A percentile compares a stretch with the other conserved stretches of the same genome.
These are phyloP conservation scores for Mortierella sp. DNA, from an alignment of 371 early-diverging fungal species.

Conservation along the genomic window DNA sequence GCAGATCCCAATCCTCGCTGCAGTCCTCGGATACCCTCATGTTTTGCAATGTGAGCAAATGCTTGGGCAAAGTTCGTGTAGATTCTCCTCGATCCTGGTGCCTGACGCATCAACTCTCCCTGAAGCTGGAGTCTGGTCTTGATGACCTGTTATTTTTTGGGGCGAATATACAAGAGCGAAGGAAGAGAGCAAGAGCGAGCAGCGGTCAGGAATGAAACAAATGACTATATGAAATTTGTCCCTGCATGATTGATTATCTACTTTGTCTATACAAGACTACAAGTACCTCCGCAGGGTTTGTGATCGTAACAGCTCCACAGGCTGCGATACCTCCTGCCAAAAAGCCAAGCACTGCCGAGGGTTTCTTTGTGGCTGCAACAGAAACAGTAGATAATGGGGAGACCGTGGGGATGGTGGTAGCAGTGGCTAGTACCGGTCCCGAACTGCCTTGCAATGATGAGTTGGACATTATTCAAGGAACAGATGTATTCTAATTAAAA, in stretches of 20 bases:
- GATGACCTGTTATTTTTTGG: constrained; percentile 90
- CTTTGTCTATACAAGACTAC: neutral
- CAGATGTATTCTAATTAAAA: too few species aligned
- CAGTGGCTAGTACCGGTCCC: too few species aligned
- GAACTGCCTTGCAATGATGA: too few species aligned
- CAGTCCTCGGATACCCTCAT: constrained; percentile 89
- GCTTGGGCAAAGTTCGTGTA: constrained; percentile 87
- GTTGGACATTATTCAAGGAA: too few species aligned
- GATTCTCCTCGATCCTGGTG: constrained; percentile 63
- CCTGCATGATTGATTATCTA: neutral
- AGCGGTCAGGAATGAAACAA: neutral
- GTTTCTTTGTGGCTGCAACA: constrained; percentile 24
- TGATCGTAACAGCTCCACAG: constrained; percentile 93
- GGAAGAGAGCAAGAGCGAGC: too few species aligned
- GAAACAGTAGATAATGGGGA: neutral
- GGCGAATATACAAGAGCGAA: too few species aligned
- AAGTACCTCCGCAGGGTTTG: constrained; percentile 92
- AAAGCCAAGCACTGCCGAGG: constrained; percentile 62
- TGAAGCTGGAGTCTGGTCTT: constrained; percentile 97
- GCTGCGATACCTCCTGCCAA: constrained; percentile 84
- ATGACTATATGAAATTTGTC: neutral
- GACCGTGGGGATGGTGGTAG: too few species aligned
- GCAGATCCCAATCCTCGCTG: constrained; percentile 94
- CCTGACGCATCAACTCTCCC: constrained; percentile 80
- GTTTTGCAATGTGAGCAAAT: constrained; percentile 77